Conservation (phyloP, 345 rosid genomes). For the Orychophragmus violaceus region DNA sequence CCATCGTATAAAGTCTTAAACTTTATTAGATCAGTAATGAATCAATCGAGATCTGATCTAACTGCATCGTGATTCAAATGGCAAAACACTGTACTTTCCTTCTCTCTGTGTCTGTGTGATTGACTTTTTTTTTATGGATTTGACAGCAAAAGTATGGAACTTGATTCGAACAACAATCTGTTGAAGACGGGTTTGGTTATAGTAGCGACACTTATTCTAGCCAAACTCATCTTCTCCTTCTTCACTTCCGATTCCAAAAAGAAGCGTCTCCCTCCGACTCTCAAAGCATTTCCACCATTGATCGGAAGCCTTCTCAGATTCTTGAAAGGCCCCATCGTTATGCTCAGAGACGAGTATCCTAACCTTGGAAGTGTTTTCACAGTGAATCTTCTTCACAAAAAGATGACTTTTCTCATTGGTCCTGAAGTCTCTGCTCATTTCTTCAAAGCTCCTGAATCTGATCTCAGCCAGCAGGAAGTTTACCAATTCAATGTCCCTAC, state of each 20-base stretch:
- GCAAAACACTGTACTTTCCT: background rate
- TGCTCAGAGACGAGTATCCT: conserved; percentile 84
- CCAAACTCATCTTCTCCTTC: conserved; percentile 60
- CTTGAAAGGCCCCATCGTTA: conserved; percentile 69
- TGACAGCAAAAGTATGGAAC: conserved; percentile 12
- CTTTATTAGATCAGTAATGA: background rate
- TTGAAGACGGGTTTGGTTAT: conserved; percentile 53
- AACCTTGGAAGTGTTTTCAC: conserved; percentile 93
- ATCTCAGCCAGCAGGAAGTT: conserved; percentile 95
- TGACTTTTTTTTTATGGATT: background rate
- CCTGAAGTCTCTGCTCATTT: conserved; percentile 98
- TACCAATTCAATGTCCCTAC: conserved; percentile 96
- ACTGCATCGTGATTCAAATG: background rate
- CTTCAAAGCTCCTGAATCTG: conserved; percentile 84
- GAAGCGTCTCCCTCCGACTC: conserved; percentile 72
- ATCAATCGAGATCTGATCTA: conserved; percentile 10
- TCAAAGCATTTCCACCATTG: conserved; percentile 50
- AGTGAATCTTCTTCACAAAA: conserved; percentile 56
- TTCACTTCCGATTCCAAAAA: conserved; percentile 52
- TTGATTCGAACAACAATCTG: conserved; percentile 54
- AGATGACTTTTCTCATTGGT: conserved; percentile 87
- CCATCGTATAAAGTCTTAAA: background rate
- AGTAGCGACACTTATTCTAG: conserved; percentile 58
- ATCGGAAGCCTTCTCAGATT: conserved; percentile 70
- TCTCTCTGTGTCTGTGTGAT: background rate